Conservation (phyloP, 2,329 filamentous ascomycete species). For the Diplodia sapinea region DNA sequence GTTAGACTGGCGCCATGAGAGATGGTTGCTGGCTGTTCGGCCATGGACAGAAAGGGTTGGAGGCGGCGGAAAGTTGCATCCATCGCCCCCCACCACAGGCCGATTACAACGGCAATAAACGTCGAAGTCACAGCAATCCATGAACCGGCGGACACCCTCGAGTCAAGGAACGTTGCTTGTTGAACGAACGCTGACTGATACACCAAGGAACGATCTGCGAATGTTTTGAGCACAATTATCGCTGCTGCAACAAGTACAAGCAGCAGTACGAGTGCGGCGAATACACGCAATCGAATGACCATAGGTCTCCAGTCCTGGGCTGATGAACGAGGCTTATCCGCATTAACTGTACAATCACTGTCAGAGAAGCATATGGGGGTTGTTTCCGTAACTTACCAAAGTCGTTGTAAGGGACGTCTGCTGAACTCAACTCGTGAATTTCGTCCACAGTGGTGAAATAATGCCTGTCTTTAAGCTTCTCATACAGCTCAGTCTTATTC, state of each 20-base stretch:
- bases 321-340: neutral
- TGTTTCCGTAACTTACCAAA: neutral
- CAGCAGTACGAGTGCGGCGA: neutral
- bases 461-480: neutral
- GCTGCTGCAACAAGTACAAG: neutral
- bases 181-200: constrained; percentile 5
- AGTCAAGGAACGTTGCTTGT: constrained; percentile 4
- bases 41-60: constrained; percentile 36
- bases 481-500: neutral
- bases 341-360: neutral
- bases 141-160: neutral
- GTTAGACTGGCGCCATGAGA: neutral
- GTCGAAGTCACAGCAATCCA: neutral
- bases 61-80: constrained; percentile 35
- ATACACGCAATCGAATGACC: neutral
- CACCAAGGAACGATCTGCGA: neutral
- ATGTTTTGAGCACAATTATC: neutral
- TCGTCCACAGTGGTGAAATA: neutral
- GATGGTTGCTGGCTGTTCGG: neutral
- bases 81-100: constrained; percentile 38
- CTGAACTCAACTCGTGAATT: neutral
- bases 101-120: constrained; percentile 31
- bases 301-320: neutral
- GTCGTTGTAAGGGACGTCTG: neutral
- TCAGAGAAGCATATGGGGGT: neutral